Percentiles rank a stretch among this genome's conserved stretches.
Evolutionary conservation across 1,139 yeast genomes (phyloP).

Genomic region (Yamadazyma buinensis): DNA sequence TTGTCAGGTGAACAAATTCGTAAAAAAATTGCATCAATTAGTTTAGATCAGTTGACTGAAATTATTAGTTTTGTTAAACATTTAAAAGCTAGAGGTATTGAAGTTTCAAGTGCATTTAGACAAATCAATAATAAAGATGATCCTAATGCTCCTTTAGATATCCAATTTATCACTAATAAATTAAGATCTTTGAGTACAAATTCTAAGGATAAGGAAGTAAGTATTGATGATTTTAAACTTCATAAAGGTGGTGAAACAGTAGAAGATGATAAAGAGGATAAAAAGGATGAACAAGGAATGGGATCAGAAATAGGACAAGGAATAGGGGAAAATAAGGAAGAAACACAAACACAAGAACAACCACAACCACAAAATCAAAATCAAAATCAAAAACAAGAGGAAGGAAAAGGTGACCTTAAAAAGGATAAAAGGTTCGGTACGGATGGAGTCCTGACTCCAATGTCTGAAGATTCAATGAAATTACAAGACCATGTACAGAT

Average conservation of each 20-base stretch:
- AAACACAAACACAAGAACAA: too few relatives aligned
- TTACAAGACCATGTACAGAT: constrained; percentile 6
- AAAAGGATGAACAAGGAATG: background rate
- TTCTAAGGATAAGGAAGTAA: background rate
- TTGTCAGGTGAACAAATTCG: constrained; percentile 54
- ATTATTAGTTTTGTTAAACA: constrained; percentile 47
- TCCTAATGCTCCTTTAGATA: constrained; percentile 9
- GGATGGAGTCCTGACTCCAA: constrained; percentile 6
- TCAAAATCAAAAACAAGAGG: too few relatives aligned
- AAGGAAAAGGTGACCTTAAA: background rate
- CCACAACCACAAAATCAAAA: too few relatives aligned
- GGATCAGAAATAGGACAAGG: background rate
- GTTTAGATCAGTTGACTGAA: constrained; percentile 51
- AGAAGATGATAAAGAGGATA: background rate
- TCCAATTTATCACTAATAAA: constrained; percentile 13
- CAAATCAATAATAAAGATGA: constrained; percentile 3
- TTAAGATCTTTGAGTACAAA: constrained; percentile 8
- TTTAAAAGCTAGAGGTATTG: constrained; percentile 50
- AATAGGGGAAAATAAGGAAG: background rate
- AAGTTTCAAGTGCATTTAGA: constrained; percentile 47
- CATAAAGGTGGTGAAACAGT: background rate
- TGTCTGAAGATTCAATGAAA: constrained; percentile 3
- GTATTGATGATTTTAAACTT: too few relatives aligned
- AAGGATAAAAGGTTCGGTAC: too few relatives aligned
- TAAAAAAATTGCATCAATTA: constrained; percentile 39